These are phyloP conservation scores for Daldinia sp. DNA, from an alignment of 2,329 filamentous ascomycete species.

Conservation along the genomic window DNA sequence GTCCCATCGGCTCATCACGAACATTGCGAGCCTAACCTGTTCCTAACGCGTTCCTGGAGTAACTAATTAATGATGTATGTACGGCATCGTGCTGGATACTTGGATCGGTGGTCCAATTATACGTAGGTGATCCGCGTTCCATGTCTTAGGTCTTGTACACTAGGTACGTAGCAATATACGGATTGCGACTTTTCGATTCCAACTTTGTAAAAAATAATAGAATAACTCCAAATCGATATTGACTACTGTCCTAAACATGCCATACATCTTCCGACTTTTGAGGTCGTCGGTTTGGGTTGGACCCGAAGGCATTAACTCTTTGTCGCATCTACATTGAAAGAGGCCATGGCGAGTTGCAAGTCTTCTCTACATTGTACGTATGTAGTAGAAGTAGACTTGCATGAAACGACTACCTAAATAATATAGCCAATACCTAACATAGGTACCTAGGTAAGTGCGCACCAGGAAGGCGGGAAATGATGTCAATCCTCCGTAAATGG, in stretches of 20 bases:
- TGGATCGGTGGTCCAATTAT: background rate
- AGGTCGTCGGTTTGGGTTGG: background rate
- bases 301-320: background rate
- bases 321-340: constrained; percentile 4
- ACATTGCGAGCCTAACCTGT: constrained; percentile 27
- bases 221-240: too few relatives aligned
- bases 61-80: constrained; percentile 9
- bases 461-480: constrained; percentile 29
- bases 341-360: constrained; percentile 8
- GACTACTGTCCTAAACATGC: background rate
- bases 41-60: constrained; percentile 28
- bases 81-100: constrained; percentile 10
- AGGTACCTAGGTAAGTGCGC: too few relatives aligned
- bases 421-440: too few relatives aligned
- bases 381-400: constrained; percentile 22
- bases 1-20: constrained; percentile 13
- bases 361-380: too few relatives aligned
- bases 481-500: constrained; percentile 30
- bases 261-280: background rate
- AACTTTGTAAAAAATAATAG: too few relatives aligned
- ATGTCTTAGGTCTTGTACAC: background rate
- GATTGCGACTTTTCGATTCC: too few relatives aligned
- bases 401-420: constrained; percentile 33
- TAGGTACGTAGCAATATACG: too few relatives aligned
- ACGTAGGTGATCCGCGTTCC: background rate